Conservation (phyloP, 352 stramenopile genomes). For the Globisporangium nagaii region DNA sequence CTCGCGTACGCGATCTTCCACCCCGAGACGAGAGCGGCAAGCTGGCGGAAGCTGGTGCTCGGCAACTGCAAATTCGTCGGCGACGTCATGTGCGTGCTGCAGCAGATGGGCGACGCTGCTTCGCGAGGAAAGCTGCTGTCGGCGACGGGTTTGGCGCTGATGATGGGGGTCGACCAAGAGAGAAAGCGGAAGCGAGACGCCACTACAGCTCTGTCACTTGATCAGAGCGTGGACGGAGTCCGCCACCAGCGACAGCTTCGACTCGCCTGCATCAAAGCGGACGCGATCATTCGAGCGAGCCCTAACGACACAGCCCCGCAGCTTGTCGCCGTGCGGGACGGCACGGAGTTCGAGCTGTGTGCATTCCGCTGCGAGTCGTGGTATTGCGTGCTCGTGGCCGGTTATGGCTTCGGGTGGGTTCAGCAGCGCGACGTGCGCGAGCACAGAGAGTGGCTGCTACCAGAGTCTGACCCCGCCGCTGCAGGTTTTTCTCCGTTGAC, state of each 20-base stretch:
- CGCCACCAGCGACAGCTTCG: background rate
- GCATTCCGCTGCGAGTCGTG: background rate
- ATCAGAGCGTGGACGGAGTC: background rate
- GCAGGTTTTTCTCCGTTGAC: background rate
- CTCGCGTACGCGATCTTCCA: constrained; percentile 7
- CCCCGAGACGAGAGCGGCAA: background rate
- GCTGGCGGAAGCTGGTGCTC: constrained; percentile 3
- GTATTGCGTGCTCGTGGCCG: constrained; percentile 1
- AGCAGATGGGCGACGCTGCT: background rate
- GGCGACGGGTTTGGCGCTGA: background rate
- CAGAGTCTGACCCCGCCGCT: background rate
- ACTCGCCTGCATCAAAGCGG: background rate
- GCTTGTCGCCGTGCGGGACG: background rate
- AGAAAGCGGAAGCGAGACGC: constrained; percentile 4
- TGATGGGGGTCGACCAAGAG: background rate
- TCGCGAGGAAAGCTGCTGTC: background rate
- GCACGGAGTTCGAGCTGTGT: background rate
- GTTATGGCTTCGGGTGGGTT: constrained; percentile 6
- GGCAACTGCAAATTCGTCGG: constrained; percentile 4
- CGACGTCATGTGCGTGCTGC: background rate
- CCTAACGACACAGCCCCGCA: background rate
- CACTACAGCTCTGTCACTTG: background rate
- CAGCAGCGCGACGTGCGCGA: background rate
- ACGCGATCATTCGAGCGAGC: background rate
- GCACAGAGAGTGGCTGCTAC: background rate